Percentiles rank a stretch among this genome's conserved stretches.
Evolutionary conservation across 192 early-diverging fungal genomes (phyloP).

Genomic region (Backusella luteola): DNA sequence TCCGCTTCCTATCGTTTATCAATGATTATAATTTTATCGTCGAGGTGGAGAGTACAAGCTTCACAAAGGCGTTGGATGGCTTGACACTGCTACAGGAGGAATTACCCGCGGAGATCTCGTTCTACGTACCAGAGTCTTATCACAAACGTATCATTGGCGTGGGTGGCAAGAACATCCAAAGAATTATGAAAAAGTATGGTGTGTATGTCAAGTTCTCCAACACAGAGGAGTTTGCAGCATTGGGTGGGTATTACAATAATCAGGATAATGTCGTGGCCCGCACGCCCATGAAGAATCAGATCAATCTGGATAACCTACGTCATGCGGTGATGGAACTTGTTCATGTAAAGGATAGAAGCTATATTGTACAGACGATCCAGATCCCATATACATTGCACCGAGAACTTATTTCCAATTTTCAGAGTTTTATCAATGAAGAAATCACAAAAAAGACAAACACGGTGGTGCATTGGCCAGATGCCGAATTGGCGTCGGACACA

Average conservation of each 20-base stretch:
- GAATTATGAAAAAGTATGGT: constrained; percentile 88
- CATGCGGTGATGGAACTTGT: constrained; percentile 59
- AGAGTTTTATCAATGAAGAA: constrained; percentile 33
- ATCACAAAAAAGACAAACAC: constrained; percentile 58
- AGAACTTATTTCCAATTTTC: constrained; percentile 39
- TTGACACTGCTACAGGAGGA: constrained; percentile 73
- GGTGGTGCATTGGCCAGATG: constrained; percentile 60
- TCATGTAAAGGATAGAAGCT: constrained; percentile 49
- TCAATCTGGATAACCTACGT: constrained; percentile 65
- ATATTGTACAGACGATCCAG: constrained; percentile 41
- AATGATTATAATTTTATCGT: constrained; percentile 82
- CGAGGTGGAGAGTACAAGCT: constrained; percentile 59
- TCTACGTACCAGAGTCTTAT: constrained; percentile 76
- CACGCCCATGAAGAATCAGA: constrained; percentile 80
- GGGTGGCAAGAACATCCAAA: constrained; percentile 84
- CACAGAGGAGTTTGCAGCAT: constrained; percentile 69
- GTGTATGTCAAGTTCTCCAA: constrained; percentile 92
- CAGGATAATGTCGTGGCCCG: constrained; percentile 82
- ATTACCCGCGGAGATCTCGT: constrained; percentile 82
- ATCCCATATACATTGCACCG: constrained; percentile 65
- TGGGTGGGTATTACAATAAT: constrained; percentile 82
- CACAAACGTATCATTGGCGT: constrained; percentile 90
- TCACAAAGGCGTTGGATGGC: constrained; percentile 64
- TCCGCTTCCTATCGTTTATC: constrained; percentile 58
- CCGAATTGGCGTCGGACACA: constrained; percentile 58